These are phyloP conservation scores for Trypanosomatidae sp. DNA, from an alignment of 208 protist genomes.

Conservation along the genomic window DNA sequence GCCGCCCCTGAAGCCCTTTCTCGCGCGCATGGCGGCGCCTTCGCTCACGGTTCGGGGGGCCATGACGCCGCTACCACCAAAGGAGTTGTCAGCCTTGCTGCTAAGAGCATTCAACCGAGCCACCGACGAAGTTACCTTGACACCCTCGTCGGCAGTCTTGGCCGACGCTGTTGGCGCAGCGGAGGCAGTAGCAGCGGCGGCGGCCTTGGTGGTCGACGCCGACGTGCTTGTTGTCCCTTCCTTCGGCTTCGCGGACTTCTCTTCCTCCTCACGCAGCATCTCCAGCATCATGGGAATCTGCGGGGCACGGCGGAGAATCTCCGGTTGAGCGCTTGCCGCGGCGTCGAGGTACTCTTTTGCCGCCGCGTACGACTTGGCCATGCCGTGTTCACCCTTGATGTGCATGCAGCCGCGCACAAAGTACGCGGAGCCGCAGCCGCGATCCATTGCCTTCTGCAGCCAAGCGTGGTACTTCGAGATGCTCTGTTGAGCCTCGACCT, in stretches of 20 bases:
- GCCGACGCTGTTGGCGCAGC: slow-evolving; percentile 3
- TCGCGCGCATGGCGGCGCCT: slow-evolving; percentile 24
- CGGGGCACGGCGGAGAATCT: slow-evolving; percentile 66
- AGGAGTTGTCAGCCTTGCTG: slow-evolving; percentile 10
- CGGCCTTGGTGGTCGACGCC: slow-evolving; percentile 2
- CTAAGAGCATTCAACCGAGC: slow-evolving; percentile 60
- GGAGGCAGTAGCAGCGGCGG: not conserved
- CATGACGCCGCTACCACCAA: slow-evolving; percentile 6
- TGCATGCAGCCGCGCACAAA: slow-evolving; percentile 88
- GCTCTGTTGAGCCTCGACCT: slow-evolving; percentile 63
- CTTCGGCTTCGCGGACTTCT: slow-evolving; percentile 9
- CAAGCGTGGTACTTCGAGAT: slow-evolving; percentile 81
- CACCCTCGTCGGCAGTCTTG: slow-evolving; percentile 16
- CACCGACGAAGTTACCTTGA: slow-evolving; percentile 51
- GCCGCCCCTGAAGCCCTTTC: slow-evolving; percentile 32
- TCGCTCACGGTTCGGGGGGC: slow-evolving; percentile 18
- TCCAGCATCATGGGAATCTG: slow-evolving; percentile 70
- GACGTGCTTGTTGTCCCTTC: slow-evolving; percentile 3
- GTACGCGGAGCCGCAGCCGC: slow-evolving; percentile 83
- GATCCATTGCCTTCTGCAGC: slow-evolving; percentile 81
- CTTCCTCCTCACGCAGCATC: slow-evolving; percentile 61
- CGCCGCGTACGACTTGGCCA: slow-evolving; percentile 59
- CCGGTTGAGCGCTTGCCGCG: slow-evolving; percentile 51
- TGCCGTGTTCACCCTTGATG: slow-evolving; percentile 83
- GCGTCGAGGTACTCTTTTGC: slow-evolving; percentile 81